Percentiles rank a stretch among this genome's conserved stretches.
These are phyloP conservation scores for Boletus patriciae DNA, from an alignment of 768 basidiomycete genomes.

Conservation along the genomic window DNA sequence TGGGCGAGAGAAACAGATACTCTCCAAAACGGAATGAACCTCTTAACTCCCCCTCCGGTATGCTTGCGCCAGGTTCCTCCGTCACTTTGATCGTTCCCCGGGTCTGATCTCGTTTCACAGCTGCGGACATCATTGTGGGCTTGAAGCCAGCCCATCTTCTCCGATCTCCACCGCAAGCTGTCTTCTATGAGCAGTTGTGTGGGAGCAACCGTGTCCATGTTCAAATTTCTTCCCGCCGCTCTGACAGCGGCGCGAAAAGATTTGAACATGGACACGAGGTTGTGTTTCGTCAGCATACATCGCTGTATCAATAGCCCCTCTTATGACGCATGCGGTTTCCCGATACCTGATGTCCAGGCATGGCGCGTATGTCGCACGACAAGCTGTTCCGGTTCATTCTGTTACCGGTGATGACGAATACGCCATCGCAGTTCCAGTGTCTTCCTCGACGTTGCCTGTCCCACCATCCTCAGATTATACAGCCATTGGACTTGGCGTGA, in stretches of 20 bases:
- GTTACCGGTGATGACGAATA: background rate
- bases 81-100: background rate
- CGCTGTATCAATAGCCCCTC: background rate
- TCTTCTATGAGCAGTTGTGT: background rate
- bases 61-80: background rate
- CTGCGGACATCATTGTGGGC: background rate
- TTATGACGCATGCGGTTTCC: slow-evolving; percentile 5
- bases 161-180: background rate
- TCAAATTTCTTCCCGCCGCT: background rate
- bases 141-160: slow-evolving; percentile 4
- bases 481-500: background rate
- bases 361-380: background rate
- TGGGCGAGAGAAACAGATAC: background rate
- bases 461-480: background rate
- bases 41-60: background rate
- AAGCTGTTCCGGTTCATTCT: background rate
- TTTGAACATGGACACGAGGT: too few species aligned
- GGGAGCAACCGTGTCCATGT: background rate
- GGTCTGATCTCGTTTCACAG: background rate
- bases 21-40: background rate
- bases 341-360: slow-evolving; percentile 2
- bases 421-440: background rate
- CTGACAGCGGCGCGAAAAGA: too few species aligned
- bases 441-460: background rate
- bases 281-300: slow-evolving; percentile 3